Evolutionary conservation across 2,329 filamentous ascomycete species (phyloP).

Genomic region (Curvularia hawaiiensis): DNA sequence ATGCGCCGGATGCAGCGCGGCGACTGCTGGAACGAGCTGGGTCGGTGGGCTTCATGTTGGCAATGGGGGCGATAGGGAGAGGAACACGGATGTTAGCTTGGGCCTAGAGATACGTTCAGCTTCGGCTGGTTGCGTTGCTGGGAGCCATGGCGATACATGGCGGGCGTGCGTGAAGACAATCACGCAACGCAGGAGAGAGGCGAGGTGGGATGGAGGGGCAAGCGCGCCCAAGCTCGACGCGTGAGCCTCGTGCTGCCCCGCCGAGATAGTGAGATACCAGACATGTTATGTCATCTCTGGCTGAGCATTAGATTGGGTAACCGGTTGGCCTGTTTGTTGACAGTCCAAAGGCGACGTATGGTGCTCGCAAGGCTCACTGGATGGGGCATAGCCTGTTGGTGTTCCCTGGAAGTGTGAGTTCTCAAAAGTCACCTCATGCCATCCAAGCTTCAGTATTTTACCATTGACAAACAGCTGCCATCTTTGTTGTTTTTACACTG

Average conservation of each 20-base stretch:
- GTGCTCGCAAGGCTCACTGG: slow-evolving; percentile 12
- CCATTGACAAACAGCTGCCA: background rate
- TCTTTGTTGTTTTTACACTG: background rate
- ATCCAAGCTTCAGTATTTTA: background rate
- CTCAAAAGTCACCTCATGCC: slow-evolving; percentile 3
- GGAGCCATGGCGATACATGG: slow-evolving; percentile 11
- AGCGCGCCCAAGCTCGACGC: slow-evolving; percentile 17
- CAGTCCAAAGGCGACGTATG: slow-evolving; percentile 2
- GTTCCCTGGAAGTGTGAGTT: background rate
- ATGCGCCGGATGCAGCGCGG: slow-evolving; percentile 46
- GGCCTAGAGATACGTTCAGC: background rate
- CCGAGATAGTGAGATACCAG: background rate
- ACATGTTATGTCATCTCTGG: background rate
- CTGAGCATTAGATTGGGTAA: background rate
- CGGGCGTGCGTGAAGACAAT: slow-evolving; percentile 14
- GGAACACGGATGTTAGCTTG: background rate
- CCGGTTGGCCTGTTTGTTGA: background rate
- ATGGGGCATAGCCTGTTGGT: slow-evolving; percentile 9
- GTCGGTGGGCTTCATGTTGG: slow-evolving; percentile 40
- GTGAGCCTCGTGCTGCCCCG: slow-evolving; percentile 1
- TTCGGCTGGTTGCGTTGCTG: slow-evolving; percentile 1
- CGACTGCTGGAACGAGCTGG: slow-evolving; percentile 43
- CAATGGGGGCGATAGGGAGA: background rate
- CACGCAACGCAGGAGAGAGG: slow-evolving; percentile 29
- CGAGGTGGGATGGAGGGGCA: slow-evolving; percentile 34